phyloP scores from a whole-genome alignment of 768 basidiomycete species.

The Lentinula guzmanii region DNA sequence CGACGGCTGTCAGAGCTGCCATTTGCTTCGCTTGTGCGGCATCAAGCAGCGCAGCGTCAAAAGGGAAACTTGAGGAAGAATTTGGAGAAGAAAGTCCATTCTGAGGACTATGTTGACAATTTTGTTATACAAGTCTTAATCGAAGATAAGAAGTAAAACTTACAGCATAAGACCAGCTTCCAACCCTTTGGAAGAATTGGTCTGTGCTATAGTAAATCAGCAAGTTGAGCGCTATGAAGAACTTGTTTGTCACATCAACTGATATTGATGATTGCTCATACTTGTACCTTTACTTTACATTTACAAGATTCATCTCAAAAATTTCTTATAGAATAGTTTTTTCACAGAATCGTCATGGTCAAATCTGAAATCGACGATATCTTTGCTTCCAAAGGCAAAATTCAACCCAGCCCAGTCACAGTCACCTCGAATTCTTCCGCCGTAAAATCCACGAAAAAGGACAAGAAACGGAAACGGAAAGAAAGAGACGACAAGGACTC shows the following conservation, averaged over 20 bases:
- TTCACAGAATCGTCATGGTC: constrained; percentile 21
- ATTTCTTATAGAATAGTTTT: neutral
- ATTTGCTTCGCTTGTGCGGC: constrained; percentile 73
- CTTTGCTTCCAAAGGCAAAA: constrained; percentile 53
- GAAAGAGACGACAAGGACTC: neutral
- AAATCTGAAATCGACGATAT: constrained; percentile 85
- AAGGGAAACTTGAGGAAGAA: constrained; percentile 26
- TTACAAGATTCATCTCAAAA: neutral
- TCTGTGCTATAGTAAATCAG: neutral
- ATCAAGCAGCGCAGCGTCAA: constrained; percentile 42
- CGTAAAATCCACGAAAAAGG: constrained; percentile 24
- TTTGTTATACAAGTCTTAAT: neutral
- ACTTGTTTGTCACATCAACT: neutral
- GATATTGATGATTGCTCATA: neutral
- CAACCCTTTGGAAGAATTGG: neutral
- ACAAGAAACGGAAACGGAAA: constrained; percentile 26
- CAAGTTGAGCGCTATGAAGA: neutral
- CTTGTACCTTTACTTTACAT: neutral
- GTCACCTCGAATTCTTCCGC: constrained; percentile 19
- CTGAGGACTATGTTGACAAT: neutral
- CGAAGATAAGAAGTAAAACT: neutral
- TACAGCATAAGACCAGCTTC: constrained; percentile 22
- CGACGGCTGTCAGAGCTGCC: constrained; percentile 55
- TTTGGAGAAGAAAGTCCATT: neutral
- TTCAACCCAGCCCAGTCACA: constrained; percentile 10